Evolutionary conservation across 2,329 filamentous ascomycete species (phyloP).

Genomic region (Sordariomycetes sp.): DNA sequence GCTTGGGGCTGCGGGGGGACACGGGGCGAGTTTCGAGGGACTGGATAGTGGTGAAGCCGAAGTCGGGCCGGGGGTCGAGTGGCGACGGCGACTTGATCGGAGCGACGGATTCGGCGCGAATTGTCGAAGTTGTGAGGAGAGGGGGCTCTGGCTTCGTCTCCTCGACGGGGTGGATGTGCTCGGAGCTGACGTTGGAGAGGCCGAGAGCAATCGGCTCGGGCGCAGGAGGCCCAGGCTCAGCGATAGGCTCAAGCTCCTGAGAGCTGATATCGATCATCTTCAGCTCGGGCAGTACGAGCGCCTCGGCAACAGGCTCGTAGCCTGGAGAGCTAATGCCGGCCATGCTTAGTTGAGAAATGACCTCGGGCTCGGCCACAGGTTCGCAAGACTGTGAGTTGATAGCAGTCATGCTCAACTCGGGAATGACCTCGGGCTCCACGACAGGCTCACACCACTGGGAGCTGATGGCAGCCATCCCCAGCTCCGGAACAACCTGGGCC

Average conservation of each 20-base stretch:
- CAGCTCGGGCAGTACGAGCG: slow-evolving; percentile 12
- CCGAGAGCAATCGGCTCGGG: slow-evolving; percentile 11
- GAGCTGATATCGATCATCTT: slow-evolving; percentile 13
- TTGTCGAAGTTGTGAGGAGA: slow-evolving; percentile 11
- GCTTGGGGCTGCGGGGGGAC: slow-evolving; percentile 34
- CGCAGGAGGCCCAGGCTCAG: slow-evolving; percentile 15
- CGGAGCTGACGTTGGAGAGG: slow-evolving; percentile 17
- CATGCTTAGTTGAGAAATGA: slow-evolving; percentile 10
- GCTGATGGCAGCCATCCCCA: slow-evolving; percentile 1
- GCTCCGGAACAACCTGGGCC: slow-evolving; percentile 6
- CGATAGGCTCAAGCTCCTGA: slow-evolving; percentile 15
- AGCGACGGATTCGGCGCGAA: slow-evolving; percentile 6
- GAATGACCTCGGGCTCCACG: slow-evolving; percentile 15
- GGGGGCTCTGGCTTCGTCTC: slow-evolving; percentile 11
- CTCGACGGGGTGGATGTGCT: slow-evolving; percentile 21
- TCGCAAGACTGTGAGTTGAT: slow-evolving; percentile 12
- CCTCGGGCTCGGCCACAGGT: slow-evolving; percentile 12
- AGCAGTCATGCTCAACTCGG: slow-evolving; percentile 10
- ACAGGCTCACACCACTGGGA: slow-evolving; percentile 12
- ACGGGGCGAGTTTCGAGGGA: slow-evolving; percentile 31
- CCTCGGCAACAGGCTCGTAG: slow-evolving; percentile 15
- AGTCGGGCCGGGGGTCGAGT: slow-evolving; percentile 10
- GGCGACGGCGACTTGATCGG: slow-evolving; percentile 6
- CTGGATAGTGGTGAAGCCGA: slow-evolving; percentile 30
- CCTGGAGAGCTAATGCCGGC: slow-evolving; percentile 14